Base-by-base conservation (phyloP, 805 yeast genomes). In the Brettanomyces sp. region DNA sequence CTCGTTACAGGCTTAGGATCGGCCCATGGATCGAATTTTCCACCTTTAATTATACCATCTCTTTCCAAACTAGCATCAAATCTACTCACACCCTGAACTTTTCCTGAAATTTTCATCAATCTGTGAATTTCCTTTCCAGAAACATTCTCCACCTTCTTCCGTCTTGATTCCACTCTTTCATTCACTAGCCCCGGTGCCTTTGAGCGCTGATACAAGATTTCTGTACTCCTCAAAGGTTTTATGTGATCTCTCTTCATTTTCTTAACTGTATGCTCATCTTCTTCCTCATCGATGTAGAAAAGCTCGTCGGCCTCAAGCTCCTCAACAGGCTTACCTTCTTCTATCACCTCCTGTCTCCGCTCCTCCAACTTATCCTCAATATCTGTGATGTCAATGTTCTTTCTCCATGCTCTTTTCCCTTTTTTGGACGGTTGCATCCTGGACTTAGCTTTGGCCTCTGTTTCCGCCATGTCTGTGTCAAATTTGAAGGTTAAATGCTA, bases 401-500 rank as follows among this genome's bases (percentile, higher is more conserved):
- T 88, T 62, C 95, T 79, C 95, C 97, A 87, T 4, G 95, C 80
- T 61, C 76, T 82, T 73, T 86, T 91, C 39, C 96, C 95, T 69
- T 93, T 93, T 58, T 98, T 76, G 6, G 96, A 88, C 4, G 84
- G 59, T 65, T 90, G 96, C 54, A 36, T 5, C 18, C 21, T 30
- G 14, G 23, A 25, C 3, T 39, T 39, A 21, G 35, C 18, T 18
- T 18, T 18, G 18, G 2, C 18, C 18, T 18, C n/a, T 32, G 35
- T 11, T 32, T 2, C 35, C 11, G 2, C 35, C 35, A 32, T 32
- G 35, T 11, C n/a, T 32, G 35, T 32, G n/a, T 32, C 11, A 32
- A 32, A 13, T 32, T 32, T 18, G 18, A 18, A 18, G 18, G 18
- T 18, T 18, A 18, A 18, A 18, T 18, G 18, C 18, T 18, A 18